Base-by-base conservation (phyloP, 805 yeast genomes). In the Barnettozyma wickerhamii region DNA sequence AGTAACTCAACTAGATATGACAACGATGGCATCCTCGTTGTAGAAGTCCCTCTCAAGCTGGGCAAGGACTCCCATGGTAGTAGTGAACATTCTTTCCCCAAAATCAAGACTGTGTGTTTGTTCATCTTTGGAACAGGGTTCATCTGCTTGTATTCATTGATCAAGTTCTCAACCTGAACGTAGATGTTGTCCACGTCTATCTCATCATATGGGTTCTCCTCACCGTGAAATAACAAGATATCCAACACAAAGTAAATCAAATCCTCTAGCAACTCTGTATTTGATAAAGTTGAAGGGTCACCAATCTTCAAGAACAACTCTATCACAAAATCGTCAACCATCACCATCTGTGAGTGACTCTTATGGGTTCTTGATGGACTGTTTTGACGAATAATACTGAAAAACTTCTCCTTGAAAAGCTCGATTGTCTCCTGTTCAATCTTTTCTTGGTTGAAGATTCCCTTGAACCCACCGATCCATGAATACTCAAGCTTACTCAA, bases 51-150 rank as follows among this genome's bases (percentile, higher is more conserved):
- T 37, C 75, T 60, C 41, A 90, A 57, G 33, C 72, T 69, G 0
- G 79, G 72, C 24, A 90, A 55, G 1, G 88, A 80, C 54, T 93
- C 99, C 98, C 98, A 93, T 0, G 99, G 99, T 24, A 93, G 67
- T 15, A 60, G 56, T n/a, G 75, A 74, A 48, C 95, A 81, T 7
- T 65, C 62, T 37, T 79, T 71, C 19, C 90, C 81, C 4, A 87
- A 75, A 4, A 93, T 65, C 35, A 93, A 63, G 2, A 91, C 79
- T 0, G 82, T 64, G 58, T 90, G 96, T 6, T 68, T 45, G 32
- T 50, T 47, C 35, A 14, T 40, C 18, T 37, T 36, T 13, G 46
- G 50, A 5, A 30, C 20, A n/a, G 42, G 45, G 23, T 39, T 44
- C 7, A 27, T 37, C 6, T 35, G 41, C 12, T 60, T 55, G 36